These are phyloP conservation scores for Fraxinus sp. DNA, from an alignment of 305 asterid species.

Conservation along the genomic window DNA sequence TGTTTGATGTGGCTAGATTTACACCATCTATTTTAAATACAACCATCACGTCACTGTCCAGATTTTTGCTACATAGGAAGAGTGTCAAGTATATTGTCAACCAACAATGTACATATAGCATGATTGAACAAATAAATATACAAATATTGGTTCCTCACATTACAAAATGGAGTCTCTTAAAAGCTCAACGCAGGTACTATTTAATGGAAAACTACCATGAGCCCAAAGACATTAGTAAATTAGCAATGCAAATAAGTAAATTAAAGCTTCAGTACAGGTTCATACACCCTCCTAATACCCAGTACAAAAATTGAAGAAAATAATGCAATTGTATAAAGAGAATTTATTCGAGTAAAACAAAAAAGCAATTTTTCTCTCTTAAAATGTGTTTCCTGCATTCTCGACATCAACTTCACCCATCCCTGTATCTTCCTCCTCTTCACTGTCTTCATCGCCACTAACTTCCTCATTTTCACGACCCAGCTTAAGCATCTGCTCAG, in stretches of 20 bases:
- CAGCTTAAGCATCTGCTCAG: constrained; percentile 76
- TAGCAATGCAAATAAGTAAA: not conserved
- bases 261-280: not conserved
- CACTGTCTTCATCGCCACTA: constrained; percentile 85
- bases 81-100: no score
- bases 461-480: constrained; percentile 72
- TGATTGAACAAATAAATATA: no score
- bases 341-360: not conserved
- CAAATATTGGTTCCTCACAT: not conserved
- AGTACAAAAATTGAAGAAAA: not conserved
- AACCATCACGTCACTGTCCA: no score
- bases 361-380: constrained; percentile 39
- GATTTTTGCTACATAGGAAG: no score
- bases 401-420: constrained; percentile 86
- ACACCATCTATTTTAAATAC: no score
- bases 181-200: no score
- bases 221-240: not conserved
- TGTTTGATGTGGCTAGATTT: no score
- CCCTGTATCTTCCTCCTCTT: constrained; percentile 94
- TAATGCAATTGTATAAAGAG: not conserved
- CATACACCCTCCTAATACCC: constrained; percentile 17
- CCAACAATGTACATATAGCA: no score
- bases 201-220: no score
- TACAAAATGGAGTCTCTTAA: not conserved
- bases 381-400: constrained; percentile 44